Evolutionary conservation across 176 grass and related monocot genomes (phyloP), one percentile per base, ranked within the genome.

Genomic region (Otatea glauca): DNA sequence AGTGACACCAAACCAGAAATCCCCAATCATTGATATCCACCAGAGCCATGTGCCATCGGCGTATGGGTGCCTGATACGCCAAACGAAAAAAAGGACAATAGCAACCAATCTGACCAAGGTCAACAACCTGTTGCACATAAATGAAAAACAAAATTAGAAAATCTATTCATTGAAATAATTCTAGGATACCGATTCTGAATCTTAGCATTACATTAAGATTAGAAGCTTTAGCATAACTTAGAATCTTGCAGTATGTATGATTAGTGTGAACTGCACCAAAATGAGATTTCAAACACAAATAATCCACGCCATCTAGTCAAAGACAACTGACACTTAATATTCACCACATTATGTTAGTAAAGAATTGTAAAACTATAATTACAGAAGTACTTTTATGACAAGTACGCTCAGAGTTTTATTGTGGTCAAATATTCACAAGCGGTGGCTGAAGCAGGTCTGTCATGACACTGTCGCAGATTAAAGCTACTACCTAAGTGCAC

Each of bases 101-200:
- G 39, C 54, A 12, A 77, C 17, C 13, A 77, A 56, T 21, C 75
- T 58, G 12, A 25, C 13, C 29, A 77, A 23, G 6, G 37, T 62
- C 5, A 77, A 21, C 9, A 62, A 43, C 80, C 89, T 87, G 75
- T 84, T 27, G 9, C 50, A 78, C 16, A 78, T 0, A 27, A 73
- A 65, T 5, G 6, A 54, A 48, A 77, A 60, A 50, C 3, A 78
- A 9, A 45, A 78, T 83, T 42, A 90, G 34, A 47, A 42, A 4
- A 86, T 55, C 0, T 37, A 14, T 2, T 38, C 35, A 72, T 3
- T 16, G 20, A 34, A 35, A 71, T 59, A 71, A 11, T 41, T 81
- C 43, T 27, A 58, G 50, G 16, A 53, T 0, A 5, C 50, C 17
- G 0, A 54, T 20, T 0, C 13, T 54, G 51, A 54, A 54, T 54